Conservation (phyloP, 2,329 filamentous ascomycete species). For the Fusarium piperis region DNA sequence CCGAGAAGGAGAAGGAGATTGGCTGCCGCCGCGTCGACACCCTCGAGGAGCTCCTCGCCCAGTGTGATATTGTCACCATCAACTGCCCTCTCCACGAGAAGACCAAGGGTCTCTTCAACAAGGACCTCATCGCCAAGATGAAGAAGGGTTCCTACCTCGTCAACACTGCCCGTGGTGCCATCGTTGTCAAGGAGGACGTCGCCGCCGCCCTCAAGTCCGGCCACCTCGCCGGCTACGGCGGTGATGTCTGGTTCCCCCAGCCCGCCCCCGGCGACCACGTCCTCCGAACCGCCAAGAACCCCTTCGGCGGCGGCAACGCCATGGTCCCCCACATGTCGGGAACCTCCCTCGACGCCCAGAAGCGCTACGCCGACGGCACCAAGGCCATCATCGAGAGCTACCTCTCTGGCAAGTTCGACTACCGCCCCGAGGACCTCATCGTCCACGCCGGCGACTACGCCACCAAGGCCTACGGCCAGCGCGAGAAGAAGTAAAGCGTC, state of each 20-base stretch:
- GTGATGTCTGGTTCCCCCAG: conserved; percentile 97
- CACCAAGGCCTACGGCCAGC: conserved; percentile 91
- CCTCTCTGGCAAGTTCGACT: conserved; percentile 87
- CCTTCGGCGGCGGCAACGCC: conserved; percentile 96
- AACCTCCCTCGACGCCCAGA: conserved; percentile 97
- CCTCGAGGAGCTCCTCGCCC: conserved; percentile 91
- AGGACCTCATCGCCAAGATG: conserved; percentile 98
- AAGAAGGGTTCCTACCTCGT: conserved; percentile 97
- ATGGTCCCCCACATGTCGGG: conserved; percentile 99
- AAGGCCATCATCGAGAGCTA: conserved; percentile 94
- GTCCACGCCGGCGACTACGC: conserved; percentile 91
- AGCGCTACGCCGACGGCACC: conserved; percentile 86
- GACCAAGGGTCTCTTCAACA: conserved; percentile 96
- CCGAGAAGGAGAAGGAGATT: conserved; percentile 94
- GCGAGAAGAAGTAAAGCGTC: conserved; percentile 55
- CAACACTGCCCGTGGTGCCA: conserved; percentile 98
- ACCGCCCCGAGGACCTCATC: conserved; percentile 90
- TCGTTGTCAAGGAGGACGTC: conserved; percentile 99
- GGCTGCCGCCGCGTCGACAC: conserved; percentile 88
- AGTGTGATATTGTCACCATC: conserved; percentile 98
- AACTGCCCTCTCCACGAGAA: conserved; percentile 99
- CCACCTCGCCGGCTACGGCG: conserved; percentile 89
- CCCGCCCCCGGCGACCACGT: conserved; percentile 93
- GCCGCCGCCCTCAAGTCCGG: conserved; percentile 91
- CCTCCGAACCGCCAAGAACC: conserved; percentile 91